phyloP scores from a whole-genome alignment of 345 rosid genomes.

The Populus alba region DNA sequence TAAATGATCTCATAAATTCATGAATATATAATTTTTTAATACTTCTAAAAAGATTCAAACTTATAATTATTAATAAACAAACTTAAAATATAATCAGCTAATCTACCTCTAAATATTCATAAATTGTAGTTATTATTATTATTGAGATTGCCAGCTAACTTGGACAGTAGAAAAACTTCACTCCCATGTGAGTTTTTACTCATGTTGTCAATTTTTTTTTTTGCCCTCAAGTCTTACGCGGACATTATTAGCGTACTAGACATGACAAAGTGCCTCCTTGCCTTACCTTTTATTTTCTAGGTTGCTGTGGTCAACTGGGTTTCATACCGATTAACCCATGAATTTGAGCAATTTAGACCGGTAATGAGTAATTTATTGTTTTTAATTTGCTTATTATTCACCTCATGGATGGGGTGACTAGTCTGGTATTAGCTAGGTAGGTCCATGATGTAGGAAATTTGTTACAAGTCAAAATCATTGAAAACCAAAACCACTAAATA shows the following conservation, averaged over 20 bases:
- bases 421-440: neutral
- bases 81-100: no score
- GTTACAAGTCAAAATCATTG: no score
- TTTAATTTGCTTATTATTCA: neutral
- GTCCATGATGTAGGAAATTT: no score
- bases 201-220: neutral
- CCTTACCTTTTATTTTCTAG: neutral
- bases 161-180: slow-evolving; percentile 5
- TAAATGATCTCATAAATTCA: accelerated
- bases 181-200: slow-evolving; percentile 30
- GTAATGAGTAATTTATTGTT: neutral
- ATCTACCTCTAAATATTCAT: no score
- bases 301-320: neutral
- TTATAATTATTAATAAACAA: no score
- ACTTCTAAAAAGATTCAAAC: no score
- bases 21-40: no score
- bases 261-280: neutral
- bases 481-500: no score
- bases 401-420: neutral
- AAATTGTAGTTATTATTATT: no score
- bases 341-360: no score
- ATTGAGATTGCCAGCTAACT: slow-evolving; percentile 26
- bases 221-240: neutral
- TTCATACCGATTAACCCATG: neutral
- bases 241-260: neutral